A percentile compares a stretch with the other conserved stretches of the same genome.
phyloP scores from a whole-genome alignment of 2,329 filamentous ascomycete genomes.

The Trichophyton schoenleinii region DNA sequence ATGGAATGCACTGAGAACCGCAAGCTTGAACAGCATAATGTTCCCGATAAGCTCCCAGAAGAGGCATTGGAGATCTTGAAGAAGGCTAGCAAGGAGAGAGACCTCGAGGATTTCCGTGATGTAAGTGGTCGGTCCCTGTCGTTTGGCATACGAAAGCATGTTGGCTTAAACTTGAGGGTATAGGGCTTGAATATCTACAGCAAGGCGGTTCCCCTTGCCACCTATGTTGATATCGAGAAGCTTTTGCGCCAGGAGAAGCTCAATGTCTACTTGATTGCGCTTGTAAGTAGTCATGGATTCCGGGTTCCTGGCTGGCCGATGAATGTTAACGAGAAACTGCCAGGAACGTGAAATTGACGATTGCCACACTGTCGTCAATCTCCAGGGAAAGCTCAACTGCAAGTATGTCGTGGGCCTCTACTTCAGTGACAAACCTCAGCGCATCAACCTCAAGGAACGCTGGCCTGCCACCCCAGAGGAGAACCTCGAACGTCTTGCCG shows the following conservation, averaged over 20 bases:
- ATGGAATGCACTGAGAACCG: slow-evolving; percentile 35
- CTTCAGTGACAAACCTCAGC: slow-evolving; percentile 35
- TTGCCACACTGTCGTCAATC: slow-evolving; percentile 39
- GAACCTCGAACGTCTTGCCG: slow-evolving; percentile 39
- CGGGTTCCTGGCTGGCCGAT: slow-evolving; percentile 8
- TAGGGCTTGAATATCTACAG: slow-evolving; percentile 38
- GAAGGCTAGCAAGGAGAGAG: slow-evolving; percentile 36
- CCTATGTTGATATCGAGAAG: slow-evolving; percentile 38
- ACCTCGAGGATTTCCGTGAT: slow-evolving; percentile 40
- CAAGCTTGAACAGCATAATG: slow-evolving; percentile 30
- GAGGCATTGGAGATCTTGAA: slow-evolving; percentile 41
- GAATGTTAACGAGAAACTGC: neutral
- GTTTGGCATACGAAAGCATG: neutral
- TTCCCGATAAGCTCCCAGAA: slow-evolving; percentile 37
- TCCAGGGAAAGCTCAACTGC: slow-evolving; percentile 41
- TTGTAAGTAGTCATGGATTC: slow-evolving; percentile 23
- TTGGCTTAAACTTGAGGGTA: slow-evolving; percentile 3
- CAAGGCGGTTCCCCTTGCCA: slow-evolving; percentile 36
- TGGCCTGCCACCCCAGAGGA: slow-evolving; percentile 41
- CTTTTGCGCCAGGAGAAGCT: slow-evolving; percentile 38
- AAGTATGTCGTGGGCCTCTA: slow-evolving; percentile 41
- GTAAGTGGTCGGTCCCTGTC: slow-evolving; percentile 18
- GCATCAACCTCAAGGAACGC: slow-evolving; percentile 32
- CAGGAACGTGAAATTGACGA: slow-evolving; percentile 32
- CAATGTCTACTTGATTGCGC: slow-evolving; percentile 41